phyloP scores from a whole-genome alignment of 2,329 filamentous ascomycete genomes.

The Fusarium lyarnte region DNA sequence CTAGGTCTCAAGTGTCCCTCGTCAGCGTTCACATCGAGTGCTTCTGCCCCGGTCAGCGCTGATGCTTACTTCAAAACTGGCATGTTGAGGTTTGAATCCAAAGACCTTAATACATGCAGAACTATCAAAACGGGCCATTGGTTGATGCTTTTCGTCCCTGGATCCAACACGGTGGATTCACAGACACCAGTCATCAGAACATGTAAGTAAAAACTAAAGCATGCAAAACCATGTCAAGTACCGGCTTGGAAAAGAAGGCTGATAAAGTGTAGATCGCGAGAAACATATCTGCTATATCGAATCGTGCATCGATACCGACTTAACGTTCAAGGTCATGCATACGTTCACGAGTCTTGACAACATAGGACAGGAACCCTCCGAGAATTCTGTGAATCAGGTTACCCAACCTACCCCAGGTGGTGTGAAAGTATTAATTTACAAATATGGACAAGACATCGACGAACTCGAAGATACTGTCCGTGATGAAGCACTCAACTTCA shows the following conservation, averaged over 20 bases:
- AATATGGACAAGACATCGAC: conserved; percentile 40
- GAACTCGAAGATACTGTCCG: conserved; percentile 15
- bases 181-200: conserved; percentile 7
- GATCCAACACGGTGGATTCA: not conserved
- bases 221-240: not conserved
- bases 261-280: conserved; percentile 17
- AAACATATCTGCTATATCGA: conserved; percentile 33
- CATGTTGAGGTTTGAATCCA: conserved; percentile 16
- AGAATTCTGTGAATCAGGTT: not conserved
- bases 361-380: not conserved
- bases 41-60: not conserved
- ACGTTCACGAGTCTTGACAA: conserved; percentile 3
- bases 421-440: conserved; percentile 36
- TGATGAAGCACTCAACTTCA: conserved; percentile 50
- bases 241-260: not conserved
- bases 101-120: conserved; percentile 24
- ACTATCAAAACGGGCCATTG: conserved; percentile 29
- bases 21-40: conserved; percentile 3
- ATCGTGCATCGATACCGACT: not conserved
- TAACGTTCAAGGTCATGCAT: conserved; percentile 23
- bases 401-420: conserved; percentile 10
- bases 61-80: conserved; percentile 25
- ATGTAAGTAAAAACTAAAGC: conserved; percentile 9
- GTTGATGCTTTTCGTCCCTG: conserved; percentile 24
- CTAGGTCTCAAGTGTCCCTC: conserved; percentile 50